Percentiles rank a stretch among this genome's conserved stretches.
Evolutionary conservation across 768 basidiomycete genomes (phyloP).

Genomic region (Grammothele lineata): DNA sequence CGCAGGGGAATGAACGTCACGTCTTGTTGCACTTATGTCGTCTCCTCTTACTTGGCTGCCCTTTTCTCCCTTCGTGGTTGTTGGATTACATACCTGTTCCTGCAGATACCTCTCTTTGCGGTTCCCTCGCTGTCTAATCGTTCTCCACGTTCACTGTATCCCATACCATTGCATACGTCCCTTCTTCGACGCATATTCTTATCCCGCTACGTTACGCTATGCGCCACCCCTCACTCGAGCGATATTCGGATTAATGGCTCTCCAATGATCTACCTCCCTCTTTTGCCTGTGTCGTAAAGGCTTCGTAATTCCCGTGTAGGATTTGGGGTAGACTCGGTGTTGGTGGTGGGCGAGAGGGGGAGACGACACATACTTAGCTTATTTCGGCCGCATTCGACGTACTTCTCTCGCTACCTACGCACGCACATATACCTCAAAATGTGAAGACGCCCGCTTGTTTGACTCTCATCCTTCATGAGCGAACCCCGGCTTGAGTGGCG

Average conservation of each 20-base stretch:
- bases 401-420: no score
- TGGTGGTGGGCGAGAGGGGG: no score
- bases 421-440: no score
- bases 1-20: conserved; percentile 9
- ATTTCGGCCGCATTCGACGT: no score
- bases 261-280: conserved; percentile 3
- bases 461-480: no score
- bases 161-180: conserved; percentile 18
- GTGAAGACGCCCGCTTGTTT: no score
- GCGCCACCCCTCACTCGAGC: conserved; percentile 8
- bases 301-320: conserved; percentile 11
- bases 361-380: no score
- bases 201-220: conserved; percentile 10
- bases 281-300: no score
- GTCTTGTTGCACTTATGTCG: conserved; percentile 15
- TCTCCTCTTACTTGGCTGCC: not conserved
- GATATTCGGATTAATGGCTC: conserved; percentile 5
- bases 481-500: no score
- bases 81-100: conserved; percentile 29
- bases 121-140: conserved; percentile 8
- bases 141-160: conserved; percentile 12
- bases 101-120: conserved; percentile 16
- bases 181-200: not conserved
- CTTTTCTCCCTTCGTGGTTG: conserved; percentile 20
- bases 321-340: no score